A percentile compares a stretch with the other conserved stretches of the same genome.
Conservation (phyloP, 176 grass and related monocot genomes). For the bread wheat (Triticum aestivum) region IWGSC_CS_RefSeq_v2.1 NC_057796.1:11949737-11950236, state of each 20-base stretch:
- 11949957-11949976: not conserved
- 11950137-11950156: slow-evolving; percentile 61
- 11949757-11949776: not conserved
- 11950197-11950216: slow-evolving; percentile 53
- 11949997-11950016: not conserved
- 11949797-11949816: not conserved
- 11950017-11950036: slow-evolving; percentile 17
- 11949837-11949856: not conserved
- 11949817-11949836: not conserved
- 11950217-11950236: slow-evolving; percentile 69
- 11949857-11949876: not conserved
- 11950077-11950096: slow-evolving; percentile 48
- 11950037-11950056: not conserved
- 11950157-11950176: slow-evolving; percentile 8
- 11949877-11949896: not conserved
- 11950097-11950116: slow-evolving; percentile 49
- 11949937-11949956: not conserved
- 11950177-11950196: slow-evolving; percentile 33
- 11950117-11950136: slow-evolving; percentile 31
- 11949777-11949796: not conserved
- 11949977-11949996: not conserved
- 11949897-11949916: not conserved
- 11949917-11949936: not conserved
- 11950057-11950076: slow-evolving; percentile 70
- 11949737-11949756: not conserved